Base-by-base conservation (phyloP, 805 yeast species). In the Suhomyces sp. region DNA sequence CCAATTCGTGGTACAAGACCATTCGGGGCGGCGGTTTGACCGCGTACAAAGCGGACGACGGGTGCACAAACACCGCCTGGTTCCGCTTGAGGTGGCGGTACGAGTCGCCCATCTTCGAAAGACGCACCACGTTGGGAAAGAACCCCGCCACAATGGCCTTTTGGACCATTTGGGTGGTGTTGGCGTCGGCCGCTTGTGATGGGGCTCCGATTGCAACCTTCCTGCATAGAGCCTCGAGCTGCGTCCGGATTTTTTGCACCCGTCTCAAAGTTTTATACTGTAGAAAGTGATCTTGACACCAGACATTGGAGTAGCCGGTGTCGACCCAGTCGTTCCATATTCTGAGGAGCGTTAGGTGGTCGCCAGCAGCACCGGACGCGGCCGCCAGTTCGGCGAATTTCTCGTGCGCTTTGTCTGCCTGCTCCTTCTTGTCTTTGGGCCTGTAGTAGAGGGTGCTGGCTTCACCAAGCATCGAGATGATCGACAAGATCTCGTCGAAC, bases 221-320 rank as follows among this genome's bases (percentile, higher is more conserved):
- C 3, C 73, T 76, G 62, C 94, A 85, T 23, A 90, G 72, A 15
- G 78, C 68, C 44, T 76, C 78, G 27, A 93, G 65, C 63, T 93
- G 98, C 31, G 80, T 79, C 33, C 93, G 72, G 1, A 92, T 85
- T 48, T 87, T 90, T 51, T 81, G 72, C 0, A 85, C 91, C 49
- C 96, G 71, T 46, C 72, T 74, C 67, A 93, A 69, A 0, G 94
- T 81, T 59, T 88, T 81, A 67, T 83, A 86, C 62, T 92, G 97
- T 2, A 93, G 64, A 62, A 82, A 90, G 62, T 89, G 86, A 60
- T 91, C 97, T 55, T 77, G 80, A 62, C 97, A 92, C 97, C 97
- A 93, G 47, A 82, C 80, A 23, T 74, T 73, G 0, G 96, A 85
- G 63, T 73, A 85, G 1, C 87, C 88, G 35, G 79, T 79, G 5